A percentile compares a stretch with the other conserved stretches of the same genome.
phyloP scores from a whole-genome alignment of 2,329 filamentous ascomycete species.

The Alternaria gansuensis region DNA sequence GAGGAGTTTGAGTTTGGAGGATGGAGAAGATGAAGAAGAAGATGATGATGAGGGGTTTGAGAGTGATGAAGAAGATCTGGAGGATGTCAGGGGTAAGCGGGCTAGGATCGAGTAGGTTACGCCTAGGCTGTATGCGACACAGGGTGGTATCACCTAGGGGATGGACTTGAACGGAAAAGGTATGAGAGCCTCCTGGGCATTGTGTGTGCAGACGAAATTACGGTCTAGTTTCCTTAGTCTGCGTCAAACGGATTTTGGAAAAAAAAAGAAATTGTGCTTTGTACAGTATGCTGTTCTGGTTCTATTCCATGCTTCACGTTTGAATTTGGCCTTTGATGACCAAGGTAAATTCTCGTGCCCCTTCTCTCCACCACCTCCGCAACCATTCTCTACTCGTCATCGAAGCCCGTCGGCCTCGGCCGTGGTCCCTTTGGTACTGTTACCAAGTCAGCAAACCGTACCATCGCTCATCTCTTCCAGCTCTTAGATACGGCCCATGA shows the following conservation, averaged over 20 bases:
- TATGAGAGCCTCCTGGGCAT: background rate
- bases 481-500: background rate
- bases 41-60: constrained; percentile 24
- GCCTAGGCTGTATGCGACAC: background rate
- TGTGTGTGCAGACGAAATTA: background rate
- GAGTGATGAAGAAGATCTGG: constrained; percentile 12
- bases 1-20: constrained; percentile 16
- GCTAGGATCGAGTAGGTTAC: constrained; percentile 1
- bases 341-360: background rate
- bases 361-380: background rate
- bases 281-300: constrained; percentile 32
- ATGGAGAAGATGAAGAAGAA: background rate
- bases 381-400: constrained; percentile 49
- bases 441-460: constrained; percentile 14
- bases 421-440: constrained; percentile 59
- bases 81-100: constrained; percentile 12
- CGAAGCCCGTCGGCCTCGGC: constrained; percentile 57
- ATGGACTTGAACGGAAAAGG: background rate
- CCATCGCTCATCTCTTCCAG: background rate
- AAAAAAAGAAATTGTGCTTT: constrained; percentile 36
- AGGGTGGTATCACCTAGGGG: background rate
- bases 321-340: background rate
- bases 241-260: constrained; percentile 8
- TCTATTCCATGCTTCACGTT: background rate
- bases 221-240: background rate